Evolutionary conservation across 1,284 basidiomycete species (phyloP).

Genomic region (Irpex sp.): DNA sequence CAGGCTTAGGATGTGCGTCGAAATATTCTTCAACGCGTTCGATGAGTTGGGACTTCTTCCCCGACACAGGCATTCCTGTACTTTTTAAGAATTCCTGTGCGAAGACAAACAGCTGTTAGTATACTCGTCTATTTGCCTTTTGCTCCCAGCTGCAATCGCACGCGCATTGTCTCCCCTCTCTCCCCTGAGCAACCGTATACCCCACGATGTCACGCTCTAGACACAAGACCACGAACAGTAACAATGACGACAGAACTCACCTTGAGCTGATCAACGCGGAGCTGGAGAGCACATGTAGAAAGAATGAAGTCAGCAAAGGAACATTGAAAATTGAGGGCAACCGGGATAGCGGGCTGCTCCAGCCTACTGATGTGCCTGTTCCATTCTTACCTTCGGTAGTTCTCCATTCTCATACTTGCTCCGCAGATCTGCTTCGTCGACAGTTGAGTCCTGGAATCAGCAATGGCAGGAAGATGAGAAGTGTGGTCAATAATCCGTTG

Average conservation of each 20-base stretch:
- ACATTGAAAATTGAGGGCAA: background rate
- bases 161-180: too few relatives aligned
- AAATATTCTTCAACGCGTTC: slow-evolving; percentile 63
- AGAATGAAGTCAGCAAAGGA: slow-evolving; percentile 14
- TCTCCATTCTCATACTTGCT: slow-evolving; percentile 56
- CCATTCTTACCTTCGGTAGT: slow-evolving; percentile 57
- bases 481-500: background rate
- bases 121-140: background rate
- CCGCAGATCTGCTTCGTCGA: slow-evolving; percentile 67
- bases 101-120: background rate
- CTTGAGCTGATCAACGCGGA: slow-evolving; percentile 77
- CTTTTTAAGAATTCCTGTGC: slow-evolving; percentile 63
- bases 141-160: too few relatives aligned
- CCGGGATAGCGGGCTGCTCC: background rate
- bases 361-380: slow-evolving; percentile 2
- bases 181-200: background rate
- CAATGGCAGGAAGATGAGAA: slow-evolving; percentile 2
- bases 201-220: slow-evolving; percentile 1
- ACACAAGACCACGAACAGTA: background rate
- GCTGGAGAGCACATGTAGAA: slow-evolving; percentile 35
- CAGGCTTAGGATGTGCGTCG: slow-evolving; percentile 24
- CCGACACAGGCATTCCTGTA: slow-evolving; percentile 55
- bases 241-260: slow-evolving; percentile 31
- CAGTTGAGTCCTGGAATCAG: slow-evolving; percentile 44
- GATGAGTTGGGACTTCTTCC: slow-evolving; percentile 68